Conservation (phyloP, 305 asterid genomes). For the Fraxinus angustifolia region DNA sequence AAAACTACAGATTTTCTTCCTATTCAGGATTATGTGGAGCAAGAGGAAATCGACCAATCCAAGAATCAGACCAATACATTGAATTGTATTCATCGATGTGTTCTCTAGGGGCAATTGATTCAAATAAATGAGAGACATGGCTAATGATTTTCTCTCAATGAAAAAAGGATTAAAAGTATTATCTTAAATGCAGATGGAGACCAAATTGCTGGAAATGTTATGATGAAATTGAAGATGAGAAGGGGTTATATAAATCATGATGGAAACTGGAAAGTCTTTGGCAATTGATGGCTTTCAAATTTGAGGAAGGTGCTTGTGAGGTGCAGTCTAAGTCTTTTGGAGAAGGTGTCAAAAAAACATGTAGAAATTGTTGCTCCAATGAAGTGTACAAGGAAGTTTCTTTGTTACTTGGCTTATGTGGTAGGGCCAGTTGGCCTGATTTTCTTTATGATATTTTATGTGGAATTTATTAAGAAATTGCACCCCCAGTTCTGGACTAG, state of each 20-base stretch:
- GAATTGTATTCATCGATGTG: conserved; percentile 22
- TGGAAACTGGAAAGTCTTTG: neutral
- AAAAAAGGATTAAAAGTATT: neutral
- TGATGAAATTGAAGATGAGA: neutral
- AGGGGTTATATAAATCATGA: neutral
- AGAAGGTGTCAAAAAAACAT: neutral
- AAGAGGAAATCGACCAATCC: conserved; percentile 29
- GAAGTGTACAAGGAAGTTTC: conserved; percentile 17
- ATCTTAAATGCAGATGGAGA: neutral
- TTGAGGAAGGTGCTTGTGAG: conserved; percentile 20
- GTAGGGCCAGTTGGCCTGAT: conserved; percentile 25
- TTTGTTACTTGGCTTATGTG: neutral
- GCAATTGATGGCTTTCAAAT: conserved; percentile 4
- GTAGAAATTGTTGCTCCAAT: neutral
- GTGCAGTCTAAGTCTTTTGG: conserved; percentile 15
- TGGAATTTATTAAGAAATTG: conserved; percentile 10
- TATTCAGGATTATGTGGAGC: conserved; percentile 25
- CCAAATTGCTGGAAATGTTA: conserved; percentile 1
- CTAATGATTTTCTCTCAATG: neutral
- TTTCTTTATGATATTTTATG: conserved; percentile 1
- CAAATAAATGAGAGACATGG: conserved; percentile 29
- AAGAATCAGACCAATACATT: conserved; percentile 14
- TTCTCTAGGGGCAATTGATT: conserved; percentile 27
- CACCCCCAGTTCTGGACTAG: neutral
- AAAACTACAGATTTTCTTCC: conserved; percentile 22